A percentile compares a stretch with the other conserved stretches of the same genome.
Evolutionary conservation across 192 early-diverging fungal genomes (phyloP).

Genomic region (Coemansia sp.): DNA sequence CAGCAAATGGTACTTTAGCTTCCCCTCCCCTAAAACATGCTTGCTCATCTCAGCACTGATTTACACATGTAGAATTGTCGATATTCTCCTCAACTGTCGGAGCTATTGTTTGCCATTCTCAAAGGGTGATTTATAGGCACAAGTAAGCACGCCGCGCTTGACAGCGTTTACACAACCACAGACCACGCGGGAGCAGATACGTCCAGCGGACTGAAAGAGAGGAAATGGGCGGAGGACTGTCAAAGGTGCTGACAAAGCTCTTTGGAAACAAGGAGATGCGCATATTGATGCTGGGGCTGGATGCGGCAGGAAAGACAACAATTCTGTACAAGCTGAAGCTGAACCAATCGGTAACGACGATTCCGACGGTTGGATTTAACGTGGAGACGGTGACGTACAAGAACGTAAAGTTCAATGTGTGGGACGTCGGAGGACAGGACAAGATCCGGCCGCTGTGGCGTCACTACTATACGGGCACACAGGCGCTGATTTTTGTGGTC

Average conservation of each 20-base stretch:
- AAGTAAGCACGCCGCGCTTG: too few species aligned
- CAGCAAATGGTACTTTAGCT: background rate
- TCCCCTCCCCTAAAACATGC: background rate
- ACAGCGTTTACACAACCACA: background rate
- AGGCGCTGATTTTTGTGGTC: conserved; percentile 96
- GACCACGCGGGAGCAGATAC: background rate
- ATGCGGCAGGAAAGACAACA: conserved; percentile 96
- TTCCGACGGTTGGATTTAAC: conserved; percentile 87
- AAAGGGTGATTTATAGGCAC: background rate
- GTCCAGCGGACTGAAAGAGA: background rate
- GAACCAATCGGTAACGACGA: conserved; percentile 94
- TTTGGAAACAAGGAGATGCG: conserved; percentile 95
- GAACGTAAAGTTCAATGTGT: conserved; percentile 98
- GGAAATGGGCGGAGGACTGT: conserved; percentile 53
- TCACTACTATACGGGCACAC: conserved; percentile 98
- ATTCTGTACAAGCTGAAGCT: conserved; percentile 94
- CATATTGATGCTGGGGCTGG: conserved; percentile 93
- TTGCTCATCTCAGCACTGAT: background rate
- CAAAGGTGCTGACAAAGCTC: conserved; percentile 58
- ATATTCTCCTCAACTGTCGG: background rate
- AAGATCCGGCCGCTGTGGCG: conserved; percentile 95
- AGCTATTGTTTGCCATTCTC: background rate
- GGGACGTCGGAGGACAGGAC: conserved; percentile 93
- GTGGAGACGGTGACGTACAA: conserved; percentile 95
- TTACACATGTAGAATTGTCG: background rate